Evolutionary conservation across 2,329 filamentous ascomycete species (phyloP), one percentile per base, ranked within the genome.

Genomic region (Colletotrichum melonis): DNA sequence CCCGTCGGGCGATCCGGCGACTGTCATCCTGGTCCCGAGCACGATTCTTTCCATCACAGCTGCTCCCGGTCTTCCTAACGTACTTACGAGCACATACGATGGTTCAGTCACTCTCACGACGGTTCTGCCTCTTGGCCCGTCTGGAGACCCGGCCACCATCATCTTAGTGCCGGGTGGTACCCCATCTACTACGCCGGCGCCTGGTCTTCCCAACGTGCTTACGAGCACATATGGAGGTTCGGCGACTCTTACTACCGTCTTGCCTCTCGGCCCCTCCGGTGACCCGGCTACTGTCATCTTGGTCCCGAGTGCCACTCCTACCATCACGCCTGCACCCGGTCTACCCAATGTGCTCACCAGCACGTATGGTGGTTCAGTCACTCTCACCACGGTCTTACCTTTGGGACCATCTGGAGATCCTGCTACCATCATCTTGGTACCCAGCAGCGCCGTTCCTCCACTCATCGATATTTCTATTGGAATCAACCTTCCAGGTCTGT

Each of bases 311-410:
- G n/a, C 3, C 14, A 56, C 54, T 56, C 22, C 22, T 56, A 24
- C 22, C 54, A 56, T 24, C 16, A 56, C 54, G 16, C n/a, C 22
- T 24, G 54, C 54, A 11, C 54, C 54, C 7, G 12, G 54, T 26
- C 26, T 56, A 5, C 54, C 54, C 54, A 56, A 56, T 22, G 54
- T 56, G 54, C 24, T 49, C 7, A 49, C 42, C 19, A 55, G 57
- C 11, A 69, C 58, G 11, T 64, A 64, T 19, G 62, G 19, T 19
- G 62, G 62, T 8, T 63, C 62, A 6, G 16, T 63, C 26, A 63
- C 62, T 16, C 46, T 54, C 19, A 63, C 62, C 3, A 54, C 62
- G 4, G 52, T 28, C 5, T 32, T 63, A 6, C 42, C 46, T n/a
- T 16, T 24, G 11, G 62, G 42, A 22, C 16, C 19, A 3, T 56